Percentiles rank a stretch among this genome's conserved stretches.
phyloP scores from a whole-genome alignment of 345 rosid genomes.

The Eucalyptus curtisii region DNA sequence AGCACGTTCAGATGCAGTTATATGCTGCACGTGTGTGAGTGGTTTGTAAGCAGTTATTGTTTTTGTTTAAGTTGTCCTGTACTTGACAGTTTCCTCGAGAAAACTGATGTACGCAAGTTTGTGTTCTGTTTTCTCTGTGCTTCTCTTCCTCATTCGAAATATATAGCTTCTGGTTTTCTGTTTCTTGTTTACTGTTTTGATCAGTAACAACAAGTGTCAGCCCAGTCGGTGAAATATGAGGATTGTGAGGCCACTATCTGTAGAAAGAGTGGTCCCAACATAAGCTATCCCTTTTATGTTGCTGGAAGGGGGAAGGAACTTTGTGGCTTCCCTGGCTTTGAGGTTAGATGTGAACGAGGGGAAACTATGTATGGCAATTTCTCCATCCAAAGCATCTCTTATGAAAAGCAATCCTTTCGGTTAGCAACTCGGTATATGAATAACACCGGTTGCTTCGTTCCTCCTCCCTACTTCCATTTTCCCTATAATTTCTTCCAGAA shows the following conservation, averaged over 20 bases:
- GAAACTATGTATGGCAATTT: not conserved
- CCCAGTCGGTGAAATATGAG: not conserved
- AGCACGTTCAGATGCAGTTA: too few relatives aligned
- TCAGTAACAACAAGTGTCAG: too few relatives aligned
- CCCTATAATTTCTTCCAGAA: not conserved
- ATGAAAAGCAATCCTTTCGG: not conserved
- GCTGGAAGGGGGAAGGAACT: not conserved
- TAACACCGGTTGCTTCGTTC: not conserved
- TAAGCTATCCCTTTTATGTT: not conserved
- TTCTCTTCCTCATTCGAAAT: too few relatives aligned
- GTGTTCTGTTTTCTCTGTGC: too few relatives aligned
- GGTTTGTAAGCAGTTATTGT: too few relatives aligned
- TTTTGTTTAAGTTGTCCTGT: too few relatives aligned
- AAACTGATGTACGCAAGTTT: too few relatives aligned
- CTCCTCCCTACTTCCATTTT: fast-evolving
- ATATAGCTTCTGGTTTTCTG: too few relatives aligned
- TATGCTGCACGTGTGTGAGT: too few relatives aligned
- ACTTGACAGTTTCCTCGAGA: too few relatives aligned
- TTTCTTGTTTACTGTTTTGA: too few relatives aligned
- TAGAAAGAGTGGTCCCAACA: not conserved
- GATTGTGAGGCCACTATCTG: not conserved
- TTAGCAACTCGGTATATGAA: not conserved
- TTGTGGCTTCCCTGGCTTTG: not conserved
- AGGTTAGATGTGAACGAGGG: not conserved
- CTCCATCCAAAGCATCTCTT: not conserved